Evolutionary conservation across 345 rosid genomes (phyloP), one percentile per base, ranked within the genome.

Genomic region (Pistacia atlantica): DNA sequence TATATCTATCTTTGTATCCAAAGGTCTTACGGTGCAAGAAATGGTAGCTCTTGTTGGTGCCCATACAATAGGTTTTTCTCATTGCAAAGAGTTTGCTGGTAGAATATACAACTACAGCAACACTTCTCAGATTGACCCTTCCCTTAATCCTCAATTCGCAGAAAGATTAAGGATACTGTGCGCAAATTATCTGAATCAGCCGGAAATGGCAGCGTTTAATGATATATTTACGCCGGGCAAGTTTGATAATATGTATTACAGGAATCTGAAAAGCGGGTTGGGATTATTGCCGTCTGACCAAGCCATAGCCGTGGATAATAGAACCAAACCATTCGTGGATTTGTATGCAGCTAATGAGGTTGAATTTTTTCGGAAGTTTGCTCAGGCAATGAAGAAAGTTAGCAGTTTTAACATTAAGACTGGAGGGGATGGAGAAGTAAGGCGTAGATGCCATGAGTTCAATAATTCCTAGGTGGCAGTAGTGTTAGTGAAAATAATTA

Each of bases 31-130:
- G 1, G 42, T 56, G 1, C 83, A 81, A 58, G 93, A 93, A 63
- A 79, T 90, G 90, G 97, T 90, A 0, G 90, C 95, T 0, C 86
- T 92, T 5, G 67, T 69, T 1, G 95, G 97, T 0, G 92, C 87
- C 6, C 98, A 93, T 78, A 92, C 98, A 49, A 87, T 93, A 28
- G 93, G 97, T 7, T 93, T 93, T 77, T 67, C 95, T 2, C 98
- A 93, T 35, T 90, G 97, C 82, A 85, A 80, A 63, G 94, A 93
- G 76, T 92, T 92, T 79, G 83, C 86, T 2, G 66, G 75, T 45
- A 80, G 92, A 31, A 48, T 93, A 62, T 93, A 73, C 77, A 68
- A 83, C 80, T 74, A 55, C 75, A 87, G 87, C 79, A 70, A 73
- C 45, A 74, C 20, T 0, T 73, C 80, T 11, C 73, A 79, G 1